Conservation (phyloP, 805 yeast species). For the Myxozyma monticola region DNA sequence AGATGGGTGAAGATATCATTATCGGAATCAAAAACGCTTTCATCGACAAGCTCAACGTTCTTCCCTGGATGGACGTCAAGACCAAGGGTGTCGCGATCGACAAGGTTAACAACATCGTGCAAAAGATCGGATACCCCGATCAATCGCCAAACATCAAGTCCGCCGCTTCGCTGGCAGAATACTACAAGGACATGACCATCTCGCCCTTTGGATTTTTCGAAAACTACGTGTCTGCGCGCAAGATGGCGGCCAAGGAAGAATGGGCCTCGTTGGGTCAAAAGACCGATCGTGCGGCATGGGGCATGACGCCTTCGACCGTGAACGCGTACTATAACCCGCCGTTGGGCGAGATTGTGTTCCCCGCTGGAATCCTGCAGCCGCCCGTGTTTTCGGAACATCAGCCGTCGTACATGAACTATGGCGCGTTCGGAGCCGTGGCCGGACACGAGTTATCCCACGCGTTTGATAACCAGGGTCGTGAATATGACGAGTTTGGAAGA, state of each 20-base stretch:
- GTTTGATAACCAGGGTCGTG: constrained; percentile 30
- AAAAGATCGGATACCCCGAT: constrained; percentile 31
- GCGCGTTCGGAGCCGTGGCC: constrained; percentile 31
- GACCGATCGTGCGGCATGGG: constrained; percentile 30
- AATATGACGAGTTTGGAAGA: constrained; percentile 27
- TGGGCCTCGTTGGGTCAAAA: constrained; percentile 24
- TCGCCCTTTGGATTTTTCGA: constrained; percentile 22
- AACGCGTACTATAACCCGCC: constrained; percentile 32
- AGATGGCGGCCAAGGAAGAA: constrained; percentile 25
- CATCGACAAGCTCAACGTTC: constrained; percentile 15
- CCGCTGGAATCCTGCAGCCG: constrained; percentile 30
- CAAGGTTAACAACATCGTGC: constrained; percentile 26
- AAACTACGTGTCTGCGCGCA: constrained; percentile 25
- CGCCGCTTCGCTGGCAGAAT: constrained; percentile 22
- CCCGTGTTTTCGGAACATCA: constrained; percentile 30
- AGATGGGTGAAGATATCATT: constrained; percentile 27
- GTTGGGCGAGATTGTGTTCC: constrained; percentile 31
- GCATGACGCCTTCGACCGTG: constrained; percentile 31
- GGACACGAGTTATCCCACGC: constrained; percentile 32
- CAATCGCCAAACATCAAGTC: constrained; percentile 22
- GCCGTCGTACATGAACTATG: constrained; percentile 30
- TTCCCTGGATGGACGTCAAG: constrained; percentile 29
- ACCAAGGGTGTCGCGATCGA: constrained; percentile 28
- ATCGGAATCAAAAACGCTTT: constrained; percentile 28
- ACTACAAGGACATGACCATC: constrained; percentile 21